These are phyloP conservation scores for Avicennia marina DNA, from an alignment of 257 asterid species.

Conservation along the genomic window DNA sequence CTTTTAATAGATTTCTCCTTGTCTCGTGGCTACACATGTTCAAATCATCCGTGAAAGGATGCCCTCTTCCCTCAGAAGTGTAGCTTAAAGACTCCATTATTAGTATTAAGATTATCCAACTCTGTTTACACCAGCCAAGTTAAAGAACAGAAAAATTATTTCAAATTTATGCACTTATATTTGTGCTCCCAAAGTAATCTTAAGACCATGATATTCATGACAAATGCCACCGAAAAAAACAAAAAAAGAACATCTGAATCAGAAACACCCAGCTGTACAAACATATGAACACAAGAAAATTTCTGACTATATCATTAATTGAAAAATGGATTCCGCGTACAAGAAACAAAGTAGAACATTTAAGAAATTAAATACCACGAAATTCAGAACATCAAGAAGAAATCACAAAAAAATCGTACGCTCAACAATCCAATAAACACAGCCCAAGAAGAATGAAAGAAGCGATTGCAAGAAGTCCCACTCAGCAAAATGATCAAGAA, in stretches of 20 bases:
- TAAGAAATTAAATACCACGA: constrained; percentile 8
- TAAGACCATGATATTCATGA: too few relatives aligned
- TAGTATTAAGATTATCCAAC: not conserved
- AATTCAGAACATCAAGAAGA: constrained; percentile 3
- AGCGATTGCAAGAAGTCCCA: constrained; percentile 19
- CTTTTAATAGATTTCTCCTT: constrained; percentile 4
- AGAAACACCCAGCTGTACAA: too few relatives aligned
- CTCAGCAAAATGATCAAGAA: constrained; percentile 14
- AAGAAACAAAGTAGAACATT: not conserved
- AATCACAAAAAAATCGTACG: not conserved
- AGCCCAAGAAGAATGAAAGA: not conserved
- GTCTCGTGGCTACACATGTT: constrained; percentile 1
- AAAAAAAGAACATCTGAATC: too few relatives aligned
- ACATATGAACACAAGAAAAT: not conserved
- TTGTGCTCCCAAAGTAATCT: too few relatives aligned
- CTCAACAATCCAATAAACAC: not conserved
- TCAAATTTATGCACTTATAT: too few relatives aligned
- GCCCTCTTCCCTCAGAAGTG: constrained; percentile 23
- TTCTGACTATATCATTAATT: too few relatives aligned
- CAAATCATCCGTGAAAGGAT: constrained; percentile 17
- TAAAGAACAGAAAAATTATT: constrained; percentile 6
- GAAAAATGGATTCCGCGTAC: not conserved
- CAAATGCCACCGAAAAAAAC: too few relatives aligned
- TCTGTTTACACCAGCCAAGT: not conserved
- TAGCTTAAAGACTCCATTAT: constrained; percentile 27